Evolutionary conservation across 2,329 filamentous ascomycete species (phyloP), one percentile per base, ranked within the genome.

Genomic region (Epichloe amarillans): DNA sequence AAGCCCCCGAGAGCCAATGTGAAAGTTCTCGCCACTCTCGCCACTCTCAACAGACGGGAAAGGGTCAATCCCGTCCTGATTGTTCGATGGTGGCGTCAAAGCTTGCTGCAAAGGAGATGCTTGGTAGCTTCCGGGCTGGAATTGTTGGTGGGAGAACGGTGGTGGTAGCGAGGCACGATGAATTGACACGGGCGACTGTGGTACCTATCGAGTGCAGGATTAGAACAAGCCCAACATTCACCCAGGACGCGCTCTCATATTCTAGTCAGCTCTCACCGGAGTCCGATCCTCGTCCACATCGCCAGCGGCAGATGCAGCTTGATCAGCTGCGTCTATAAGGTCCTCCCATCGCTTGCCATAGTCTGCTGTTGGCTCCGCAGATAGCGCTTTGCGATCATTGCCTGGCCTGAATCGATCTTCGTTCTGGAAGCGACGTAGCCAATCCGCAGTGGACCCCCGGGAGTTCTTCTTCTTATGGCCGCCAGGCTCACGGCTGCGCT

Each of bases 281-380:
- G 88, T 94, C 64, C 91, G 80, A 67, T 95, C 90, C 63, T 90
- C 89, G 65, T 95, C 88, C 62, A 93, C 78, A 60, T 84, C 91
- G 69, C 95, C 90, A 3, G 88, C 94, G 30, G 90, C 89, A 54
- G 88, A 95, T 35, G 91, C 89, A 50, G 77, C 69, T 50, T 71
- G 68, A 53, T 70, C 69, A 38, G 87, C 91, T 49, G 91, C 91
- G 67, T 96, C 90, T 57, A 97, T 94, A 54, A 97, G 75, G 66
- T 97, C 91, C 67, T 95, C 88, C 93, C 91, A 97, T 61, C 91
- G 79, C 70, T 93, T 95, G 57, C 88, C 89, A 68, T 86, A 86
- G 53, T 86, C 84, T 19, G 80, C 82, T 51, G 84, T 79, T 23
- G 90, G 89, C 67, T 96, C 91, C 41, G 87, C 87, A 15, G 88